Conservation (phyloP, 345 rosid genomes). For the Iberis pinnata region DNA sequence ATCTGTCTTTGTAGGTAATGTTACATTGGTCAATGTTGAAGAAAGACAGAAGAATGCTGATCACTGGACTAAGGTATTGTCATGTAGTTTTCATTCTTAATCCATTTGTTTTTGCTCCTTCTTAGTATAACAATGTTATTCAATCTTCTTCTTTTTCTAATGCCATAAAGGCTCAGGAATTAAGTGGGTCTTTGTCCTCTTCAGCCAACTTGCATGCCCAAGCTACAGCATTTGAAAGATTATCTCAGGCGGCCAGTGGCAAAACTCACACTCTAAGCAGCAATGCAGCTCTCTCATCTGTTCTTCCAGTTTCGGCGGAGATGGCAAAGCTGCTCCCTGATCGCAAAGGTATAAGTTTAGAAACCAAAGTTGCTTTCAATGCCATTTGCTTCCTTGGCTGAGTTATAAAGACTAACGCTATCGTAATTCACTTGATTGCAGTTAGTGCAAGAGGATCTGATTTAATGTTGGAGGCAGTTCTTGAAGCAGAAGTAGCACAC, state of each 20-base stretch:
- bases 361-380: not conserved
- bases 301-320: conserved; percentile 86
- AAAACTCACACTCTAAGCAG: conserved; percentile 27
- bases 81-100: not conserved
- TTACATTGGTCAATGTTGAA: conserved; percentile 24
- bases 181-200: conserved; percentile 32
- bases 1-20: conserved; percentile 20
- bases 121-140: no score
- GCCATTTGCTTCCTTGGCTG: not conserved
- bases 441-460: conserved; percentile 53
- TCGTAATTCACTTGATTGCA: conserved; percentile 16
- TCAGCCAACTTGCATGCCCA: conserved; percentile 51
- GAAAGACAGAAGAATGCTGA: conserved; percentile 27
- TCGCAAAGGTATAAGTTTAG: conserved; percentile 40
- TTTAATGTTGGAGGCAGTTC: conserved; percentile 52
- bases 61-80: conserved; percentile 38
- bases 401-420: not conserved
- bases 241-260: conserved; percentile 41
- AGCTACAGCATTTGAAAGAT: conserved; percentile 54
- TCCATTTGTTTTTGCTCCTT: not conserved
- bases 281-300: conserved; percentile 33
- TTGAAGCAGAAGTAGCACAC: conserved; percentile 62
- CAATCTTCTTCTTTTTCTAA: conserved; percentile 7
- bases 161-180: conserved; percentile 27
- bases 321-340: conserved; percentile 66